Evolutionary conservation across 2,329 filamentous ascomycete species (phyloP).

Genomic region (Apiospora saccharicola): DNA sequence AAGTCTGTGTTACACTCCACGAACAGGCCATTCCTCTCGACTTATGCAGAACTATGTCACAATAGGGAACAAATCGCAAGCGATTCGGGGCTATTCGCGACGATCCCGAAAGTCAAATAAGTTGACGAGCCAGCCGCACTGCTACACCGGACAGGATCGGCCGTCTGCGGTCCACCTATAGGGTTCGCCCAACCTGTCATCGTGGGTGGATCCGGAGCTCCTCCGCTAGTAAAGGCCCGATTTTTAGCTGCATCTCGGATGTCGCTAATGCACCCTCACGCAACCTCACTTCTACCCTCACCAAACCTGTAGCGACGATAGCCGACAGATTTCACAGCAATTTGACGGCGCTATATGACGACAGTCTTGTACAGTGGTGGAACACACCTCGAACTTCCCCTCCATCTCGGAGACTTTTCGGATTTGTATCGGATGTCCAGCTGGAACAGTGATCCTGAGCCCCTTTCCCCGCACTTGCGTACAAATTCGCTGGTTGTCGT

Average conservation of each 20-base stretch:
- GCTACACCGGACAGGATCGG: not conserved
- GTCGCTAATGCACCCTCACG: not conserved
- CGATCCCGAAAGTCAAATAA: not conserved
- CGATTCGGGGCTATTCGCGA: not conserved
- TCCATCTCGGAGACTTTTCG: not conserved
- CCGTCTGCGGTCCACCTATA: not conserved
- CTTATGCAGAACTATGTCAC: not conserved
- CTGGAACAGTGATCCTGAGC: not conserved
- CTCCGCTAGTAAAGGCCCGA: slow-evolving; percentile 14
- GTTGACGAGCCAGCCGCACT: no score
- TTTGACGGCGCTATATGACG: not conserved
- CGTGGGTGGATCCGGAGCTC: not conserved
- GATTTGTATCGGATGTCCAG: not conserved
- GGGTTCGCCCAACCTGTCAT: not conserved
- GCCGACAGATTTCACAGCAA: not conserved
- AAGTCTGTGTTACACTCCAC: not conserved
- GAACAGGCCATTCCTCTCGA: not conserved
- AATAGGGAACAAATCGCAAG: not conserved
- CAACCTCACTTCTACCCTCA: no score
- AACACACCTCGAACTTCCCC: not conserved
- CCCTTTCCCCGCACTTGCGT: not conserved
- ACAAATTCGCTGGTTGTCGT: not conserved
- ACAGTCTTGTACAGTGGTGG: not conserved
- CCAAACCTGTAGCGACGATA: not conserved
- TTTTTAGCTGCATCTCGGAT: slow-evolving; percentile 13